Conservation (phyloP, 176 grass and related monocot species). For the Raddia distichophylla region DNA sequence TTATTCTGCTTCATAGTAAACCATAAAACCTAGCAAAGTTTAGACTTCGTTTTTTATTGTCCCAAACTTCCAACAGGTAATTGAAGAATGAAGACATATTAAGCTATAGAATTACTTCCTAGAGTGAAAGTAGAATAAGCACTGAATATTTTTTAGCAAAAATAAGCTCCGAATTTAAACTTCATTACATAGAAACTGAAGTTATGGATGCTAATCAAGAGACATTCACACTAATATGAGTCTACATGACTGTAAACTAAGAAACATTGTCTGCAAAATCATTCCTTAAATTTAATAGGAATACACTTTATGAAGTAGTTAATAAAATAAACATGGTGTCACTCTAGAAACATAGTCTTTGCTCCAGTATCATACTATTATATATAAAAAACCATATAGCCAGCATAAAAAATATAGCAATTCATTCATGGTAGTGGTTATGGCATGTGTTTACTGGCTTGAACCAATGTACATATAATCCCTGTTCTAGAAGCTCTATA, state of each 20-base stretch:
- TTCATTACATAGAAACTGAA: constrained; percentile 16
- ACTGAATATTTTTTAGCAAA: not conserved
- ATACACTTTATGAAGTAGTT: not conserved
- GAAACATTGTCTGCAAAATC: constrained; percentile 9
- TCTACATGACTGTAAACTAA: constrained; percentile 1
- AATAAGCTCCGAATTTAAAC: constrained; percentile 14
- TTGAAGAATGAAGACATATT: constrained; percentile 2
- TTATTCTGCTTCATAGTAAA: constrained; percentile 12
- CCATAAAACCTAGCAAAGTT: not conserved
- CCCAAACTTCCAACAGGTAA: constrained; percentile 28
- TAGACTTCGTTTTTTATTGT: constrained; percentile 6
- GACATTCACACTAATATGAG: constrained; percentile 6
- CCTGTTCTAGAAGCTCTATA: constrained; percentile 32
- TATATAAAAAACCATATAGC: constrained; percentile 21
- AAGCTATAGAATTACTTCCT: constrained; percentile 18
- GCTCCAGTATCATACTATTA: not conserved
- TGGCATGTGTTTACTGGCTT: not conserved
- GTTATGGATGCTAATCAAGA: not conserved
- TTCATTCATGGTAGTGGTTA: constrained; percentile 11
- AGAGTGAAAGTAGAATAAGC: constrained; percentile 33
- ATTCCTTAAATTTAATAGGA: not conserved
- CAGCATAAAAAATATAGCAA: constrained; percentile 1
- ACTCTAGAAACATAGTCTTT: constrained; percentile 7
- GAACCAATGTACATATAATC: constrained; percentile 4
- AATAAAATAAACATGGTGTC: constrained; percentile 7